Percentiles rank a stretch among this genome's conserved stretches.
phyloP scores from a whole-genome alignment of 495 filamentous ascomycete genomes.

The Penicillium simplicissimum region DNA sequence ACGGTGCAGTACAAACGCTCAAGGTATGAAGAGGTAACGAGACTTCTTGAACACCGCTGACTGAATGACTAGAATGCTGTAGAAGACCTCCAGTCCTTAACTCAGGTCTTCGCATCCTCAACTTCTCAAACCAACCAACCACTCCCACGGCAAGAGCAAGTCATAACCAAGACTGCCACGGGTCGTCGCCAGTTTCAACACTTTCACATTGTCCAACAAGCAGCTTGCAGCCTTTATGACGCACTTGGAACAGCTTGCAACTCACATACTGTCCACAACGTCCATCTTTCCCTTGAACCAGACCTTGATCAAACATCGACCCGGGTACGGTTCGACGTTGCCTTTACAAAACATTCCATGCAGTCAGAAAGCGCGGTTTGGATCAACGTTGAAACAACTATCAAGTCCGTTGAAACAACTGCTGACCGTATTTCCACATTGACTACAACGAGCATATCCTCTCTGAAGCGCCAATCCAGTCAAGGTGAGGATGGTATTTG shows the following conservation, averaged over 20 bases:
- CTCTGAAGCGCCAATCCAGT: neutral
- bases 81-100: neutral
- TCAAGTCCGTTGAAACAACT: neutral
- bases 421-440: neutral
- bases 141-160: neutral
- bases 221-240: neutral
- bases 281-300: neutral
- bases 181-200: neutral
- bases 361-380: neutral
- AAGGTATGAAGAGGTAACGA: neutral
- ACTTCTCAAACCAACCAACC: neutral
- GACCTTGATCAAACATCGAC: neutral
- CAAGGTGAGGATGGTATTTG: neutral
- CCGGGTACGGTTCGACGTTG: neutral
- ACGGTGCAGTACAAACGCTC: neutral
- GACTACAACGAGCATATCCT: neutral
- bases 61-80: neutral
- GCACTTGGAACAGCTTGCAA: neutral
- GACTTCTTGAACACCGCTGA: neutral
- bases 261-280: neutral
- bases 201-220: neutral
- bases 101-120: neutral
- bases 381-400: neutral
- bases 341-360: neutral
- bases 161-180: neutral